Conservation (phyloP, 805 yeast genomes). For the Candida ovalis region DNA sequence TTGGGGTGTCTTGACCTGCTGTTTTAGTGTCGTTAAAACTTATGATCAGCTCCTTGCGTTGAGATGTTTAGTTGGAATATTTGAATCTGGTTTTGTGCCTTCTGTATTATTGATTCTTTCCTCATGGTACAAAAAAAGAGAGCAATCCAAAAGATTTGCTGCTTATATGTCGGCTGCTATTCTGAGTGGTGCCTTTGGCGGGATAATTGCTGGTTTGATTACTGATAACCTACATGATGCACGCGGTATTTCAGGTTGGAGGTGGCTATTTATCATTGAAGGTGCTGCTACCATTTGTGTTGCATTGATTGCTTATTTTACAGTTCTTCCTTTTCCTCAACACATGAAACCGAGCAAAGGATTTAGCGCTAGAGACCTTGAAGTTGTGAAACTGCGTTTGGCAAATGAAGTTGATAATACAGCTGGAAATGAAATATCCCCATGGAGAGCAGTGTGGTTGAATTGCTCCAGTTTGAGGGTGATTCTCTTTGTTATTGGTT, state of each 20-base stretch:
- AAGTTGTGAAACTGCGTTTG: constrained; percentile 7
- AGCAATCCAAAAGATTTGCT: constrained; percentile 23
- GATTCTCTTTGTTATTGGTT: constrained; percentile 35
- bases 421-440: constrained; percentile 7
- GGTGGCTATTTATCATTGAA: constrained; percentile 51
- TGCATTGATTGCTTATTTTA: constrained; percentile 14
- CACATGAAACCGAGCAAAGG: constrained; percentile 10
- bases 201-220: constrained; percentile 39
- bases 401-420: constrained; percentile 6
- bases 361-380: constrained; percentile 8
- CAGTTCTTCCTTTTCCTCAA: constrained; percentile 20
- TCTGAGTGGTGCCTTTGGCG: constrained; percentile 36
- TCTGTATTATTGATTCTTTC: constrained; percentile 37
- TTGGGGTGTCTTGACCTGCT: constrained; percentile 38
- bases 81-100: constrained; percentile 42
- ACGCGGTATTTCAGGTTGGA: constrained; percentile 47
- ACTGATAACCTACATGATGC: constrained; percentile 40
- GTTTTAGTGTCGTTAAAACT: constrained; percentile 31
- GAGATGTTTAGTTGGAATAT: constrained; percentile 37
- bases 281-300: constrained; percentile 40
- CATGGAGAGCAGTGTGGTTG: constrained; percentile 10
- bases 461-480: constrained; percentile 7
- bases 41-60: constrained; percentile 22
- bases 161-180: constrained; percentile 37
- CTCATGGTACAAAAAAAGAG: constrained; percentile 36